These are phyloP conservation scores for Salix suchowensis DNA, from an alignment of 345 rosid species.

Conservation along the genomic window DNA sequence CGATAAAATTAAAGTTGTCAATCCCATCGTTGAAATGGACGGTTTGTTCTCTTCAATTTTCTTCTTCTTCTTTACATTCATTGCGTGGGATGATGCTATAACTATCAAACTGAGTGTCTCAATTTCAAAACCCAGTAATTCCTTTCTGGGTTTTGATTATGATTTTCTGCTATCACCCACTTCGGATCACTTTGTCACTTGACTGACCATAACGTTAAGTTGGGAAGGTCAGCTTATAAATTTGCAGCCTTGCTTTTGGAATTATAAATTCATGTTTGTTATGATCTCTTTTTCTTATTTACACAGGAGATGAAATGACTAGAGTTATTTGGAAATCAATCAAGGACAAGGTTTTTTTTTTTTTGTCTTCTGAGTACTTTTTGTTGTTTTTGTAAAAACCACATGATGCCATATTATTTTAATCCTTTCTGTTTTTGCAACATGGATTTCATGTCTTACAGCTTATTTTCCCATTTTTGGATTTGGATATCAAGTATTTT, in stretches of 20 bases:
- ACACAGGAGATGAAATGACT: conserved; percentile 33
- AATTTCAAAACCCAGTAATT: neutral
- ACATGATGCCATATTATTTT: neutral
- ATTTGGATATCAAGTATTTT: conserved; percentile 63
- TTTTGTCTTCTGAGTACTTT: neutral
- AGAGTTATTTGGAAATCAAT: conserved; percentile 29
- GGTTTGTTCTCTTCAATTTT: conserved; percentile 18
- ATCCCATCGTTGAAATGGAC: conserved; percentile 59
- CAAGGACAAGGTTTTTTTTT: conserved; percentile 24
- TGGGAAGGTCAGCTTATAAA: neutral
- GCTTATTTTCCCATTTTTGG: conserved; percentile 87
- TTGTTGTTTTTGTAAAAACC: neutral
- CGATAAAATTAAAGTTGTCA: conserved; percentile 48
- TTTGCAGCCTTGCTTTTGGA: neutral
- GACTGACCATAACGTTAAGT: neutral
- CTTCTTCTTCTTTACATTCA: neutral
- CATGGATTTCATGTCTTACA: conserved; percentile 16
- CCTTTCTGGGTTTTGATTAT: neutral
- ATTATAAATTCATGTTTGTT: neutral
- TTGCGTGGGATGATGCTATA: neutral
- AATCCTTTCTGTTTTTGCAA: neutral
- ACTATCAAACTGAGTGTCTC: neutral
- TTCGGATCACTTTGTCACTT: neutral
- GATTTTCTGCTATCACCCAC: neutral
- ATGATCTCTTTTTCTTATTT: neutral